Evolutionary conservation across 1,139 yeast genomes (phyloP), one percentile per base, ranked within the genome.

Genomic region (Kluyveromyces sp.): DNA sequence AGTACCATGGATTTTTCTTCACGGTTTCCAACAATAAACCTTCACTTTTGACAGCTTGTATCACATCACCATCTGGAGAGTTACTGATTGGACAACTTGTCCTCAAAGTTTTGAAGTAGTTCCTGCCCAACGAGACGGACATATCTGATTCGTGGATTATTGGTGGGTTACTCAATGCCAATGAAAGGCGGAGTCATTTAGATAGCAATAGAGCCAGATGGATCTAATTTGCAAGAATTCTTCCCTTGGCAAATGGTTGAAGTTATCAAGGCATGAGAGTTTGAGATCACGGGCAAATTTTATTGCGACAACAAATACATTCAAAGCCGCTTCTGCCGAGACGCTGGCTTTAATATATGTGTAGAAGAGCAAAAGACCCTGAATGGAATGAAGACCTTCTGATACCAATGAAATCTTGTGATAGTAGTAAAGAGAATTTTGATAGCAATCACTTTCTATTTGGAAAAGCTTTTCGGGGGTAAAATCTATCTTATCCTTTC

Each of bases 121-220:
- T 47, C 15, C 51, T 53, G 43, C 55, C 58, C 7, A 55, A 49
- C 4, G 54, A 45, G 29, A 55, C 47, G 40, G 56, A 55, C 50
- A 55, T 57, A 39, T 59, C 58, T 7, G 47, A 47, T 38, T 52
- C 51, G 37, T 47, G 50, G 3, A 59, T 51, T 15, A 57, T 42
- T 1, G 62, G 57, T 4, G 60, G 56, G n/a, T 53, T 50, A 5
- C 54, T 52, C 21, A 58, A 40, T 4, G 51, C 48, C 39, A 61
- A 42, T 4, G 64, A 52, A 35, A 53, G 46, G 47, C 47, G 34
- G 52, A 54, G 48, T 61, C 65, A 3, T 47, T 49, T 21, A 53
- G 44, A 37, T 51, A 54, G 40, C 63, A 58, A 39, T 51, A 54
- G 57, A 58, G 58, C 60, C 63, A 57, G 26, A 61, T 41, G 27